Evolutionary conservation across 2,329 filamentous ascomycete species (phyloP).

Genomic region (Paramyrothecium sp.): DNA sequence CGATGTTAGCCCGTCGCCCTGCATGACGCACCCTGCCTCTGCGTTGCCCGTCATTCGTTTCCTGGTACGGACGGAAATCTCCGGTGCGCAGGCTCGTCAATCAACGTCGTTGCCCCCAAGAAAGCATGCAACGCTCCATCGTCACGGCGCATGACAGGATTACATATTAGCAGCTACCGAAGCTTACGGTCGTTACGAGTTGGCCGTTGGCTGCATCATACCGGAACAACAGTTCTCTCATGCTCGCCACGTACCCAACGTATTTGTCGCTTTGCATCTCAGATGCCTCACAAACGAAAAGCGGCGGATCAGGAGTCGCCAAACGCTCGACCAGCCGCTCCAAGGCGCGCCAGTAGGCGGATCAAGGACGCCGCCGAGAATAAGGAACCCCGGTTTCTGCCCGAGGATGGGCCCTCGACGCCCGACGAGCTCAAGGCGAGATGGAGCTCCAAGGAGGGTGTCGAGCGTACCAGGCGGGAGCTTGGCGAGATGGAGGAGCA

Average conservation of each 20-base stretch:
- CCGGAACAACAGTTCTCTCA: neutral
- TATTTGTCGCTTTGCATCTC: neutral
- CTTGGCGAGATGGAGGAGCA: slow-evolving; percentile 48
- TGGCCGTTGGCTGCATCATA: neutral
- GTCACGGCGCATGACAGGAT: neutral
- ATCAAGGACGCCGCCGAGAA: neutral
- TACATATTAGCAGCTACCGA: neutral
- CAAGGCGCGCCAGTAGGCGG: neutral
- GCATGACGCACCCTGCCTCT: neutral
- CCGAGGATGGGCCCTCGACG: neutral
- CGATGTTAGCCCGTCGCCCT: neutral
- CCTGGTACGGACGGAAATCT: neutral
- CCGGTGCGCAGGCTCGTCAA: neutral
- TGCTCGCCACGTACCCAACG: neutral
- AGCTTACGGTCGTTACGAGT: neutral
- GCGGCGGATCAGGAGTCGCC: neutral
- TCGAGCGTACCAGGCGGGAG: slow-evolving; percentile 40
- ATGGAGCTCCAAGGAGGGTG: slow-evolving; percentile 19
- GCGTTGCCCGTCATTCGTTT: neutral
- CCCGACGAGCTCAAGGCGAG: neutral
- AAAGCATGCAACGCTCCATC: neutral
- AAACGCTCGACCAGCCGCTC: neutral
- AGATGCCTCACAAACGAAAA: neutral
- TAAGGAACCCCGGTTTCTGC: neutral
- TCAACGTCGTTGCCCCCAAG: neutral